phyloP scores from a whole-genome alignment of 1,139 yeast genomes.

The Kluyveromyces sp. region DNA sequence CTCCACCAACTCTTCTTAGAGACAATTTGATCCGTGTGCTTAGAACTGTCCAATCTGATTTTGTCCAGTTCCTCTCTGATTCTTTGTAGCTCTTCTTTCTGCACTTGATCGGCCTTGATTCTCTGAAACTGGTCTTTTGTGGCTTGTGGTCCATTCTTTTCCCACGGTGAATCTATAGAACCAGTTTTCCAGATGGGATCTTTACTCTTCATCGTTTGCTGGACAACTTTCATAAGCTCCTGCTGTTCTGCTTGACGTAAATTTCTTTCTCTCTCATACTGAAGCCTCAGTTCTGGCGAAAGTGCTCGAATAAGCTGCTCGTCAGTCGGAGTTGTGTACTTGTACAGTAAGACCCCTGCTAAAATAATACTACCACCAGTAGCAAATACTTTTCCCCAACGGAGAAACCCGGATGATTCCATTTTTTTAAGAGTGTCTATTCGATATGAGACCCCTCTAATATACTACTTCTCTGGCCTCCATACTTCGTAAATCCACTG shows the following conservation, averaged over 20 bases:
- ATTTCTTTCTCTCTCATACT: conserved; percentile 61
- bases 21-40: conserved; percentile 34
- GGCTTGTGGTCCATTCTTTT: conserved; percentile 38
- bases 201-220: conserved; percentile 52
- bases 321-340: conserved; percentile 75
- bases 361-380: conserved; percentile 59
- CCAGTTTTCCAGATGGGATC: conserved; percentile 84
- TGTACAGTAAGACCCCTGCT: conserved; percentile 58
- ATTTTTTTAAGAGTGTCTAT: too few relatives aligned
- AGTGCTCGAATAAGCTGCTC: conserved; percentile 66
- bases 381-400: conserved; percentile 57
- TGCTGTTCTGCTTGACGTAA: conserved; percentile 60
- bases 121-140: conserved; percentile 44
- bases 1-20: conserved; percentile 33
- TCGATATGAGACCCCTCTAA: too few relatives aligned
- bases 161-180: conserved; percentile 53
- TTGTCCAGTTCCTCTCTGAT: conserved; percentile 40
- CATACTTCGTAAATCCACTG: too few relatives aligned
- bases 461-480: too few relatives aligned
- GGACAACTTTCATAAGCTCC: conserved; percentile 58
- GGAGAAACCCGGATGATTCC: conserved; percentile 44
- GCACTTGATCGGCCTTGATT: conserved; percentile 40
- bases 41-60: conserved; percentile 30
- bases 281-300: conserved; percentile 77
- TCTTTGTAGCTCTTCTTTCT: conserved; percentile 40